A percentile compares a stretch with the other conserved stretches of the same genome.
phyloP scores from a whole-genome alignment of 2,329 filamentous ascomycete species.

The Lasiodiplodia sp. region DNA sequence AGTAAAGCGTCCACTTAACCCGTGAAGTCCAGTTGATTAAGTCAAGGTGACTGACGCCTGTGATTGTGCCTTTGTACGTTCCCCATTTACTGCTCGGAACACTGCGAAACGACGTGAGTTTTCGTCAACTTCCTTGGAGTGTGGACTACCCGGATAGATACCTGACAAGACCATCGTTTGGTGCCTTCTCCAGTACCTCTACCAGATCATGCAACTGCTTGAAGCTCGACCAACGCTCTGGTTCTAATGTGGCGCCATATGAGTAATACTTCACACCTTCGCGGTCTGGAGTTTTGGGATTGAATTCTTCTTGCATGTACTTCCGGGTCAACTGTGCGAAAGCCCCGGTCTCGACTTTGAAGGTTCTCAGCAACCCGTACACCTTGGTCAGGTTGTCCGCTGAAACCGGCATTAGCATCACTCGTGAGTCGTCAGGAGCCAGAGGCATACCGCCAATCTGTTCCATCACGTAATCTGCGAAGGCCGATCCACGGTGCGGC shows the following conservation, averaged over 20 bases:
- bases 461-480: slow-evolving; percentile 68
- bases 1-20: slow-evolving; percentile 65
- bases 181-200: slow-evolving; percentile 60
- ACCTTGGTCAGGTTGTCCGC: slow-evolving; percentile 60
- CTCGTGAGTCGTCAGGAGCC: slow-evolving; percentile 49
- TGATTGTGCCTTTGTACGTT: slow-evolving; percentile 67
- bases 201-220: slow-evolving; percentile 64
- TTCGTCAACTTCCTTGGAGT: neutral
- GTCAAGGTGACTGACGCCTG: slow-evolving; percentile 70
- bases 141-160: slow-evolving; percentile 27
- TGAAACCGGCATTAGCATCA: slow-evolving; percentile 27
- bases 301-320: slow-evolving; percentile 67
- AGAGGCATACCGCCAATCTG: slow-evolving; percentile 60
- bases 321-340: slow-evolving; percentile 67
- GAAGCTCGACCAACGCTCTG: slow-evolving; percentile 64
- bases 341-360: slow-evolving; percentile 65
- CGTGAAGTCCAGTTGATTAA: slow-evolving; percentile 73
- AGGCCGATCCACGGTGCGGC: slow-evolving; percentile 67
- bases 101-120: slow-evolving; percentile 37
- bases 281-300: slow-evolving; percentile 64
- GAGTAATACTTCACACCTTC: slow-evolving; percentile 66
- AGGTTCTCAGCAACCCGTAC: slow-evolving; percentile 62
- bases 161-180: slow-evolving; percentile 71
- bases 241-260: slow-evolving; percentile 67
- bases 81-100: slow-evolving; percentile 68